Percentiles rank a stretch among this genome's conserved stretches.
Conservation (phyloP, 163 green algal genomes). For the Scenedesmus sp. region DNA sequence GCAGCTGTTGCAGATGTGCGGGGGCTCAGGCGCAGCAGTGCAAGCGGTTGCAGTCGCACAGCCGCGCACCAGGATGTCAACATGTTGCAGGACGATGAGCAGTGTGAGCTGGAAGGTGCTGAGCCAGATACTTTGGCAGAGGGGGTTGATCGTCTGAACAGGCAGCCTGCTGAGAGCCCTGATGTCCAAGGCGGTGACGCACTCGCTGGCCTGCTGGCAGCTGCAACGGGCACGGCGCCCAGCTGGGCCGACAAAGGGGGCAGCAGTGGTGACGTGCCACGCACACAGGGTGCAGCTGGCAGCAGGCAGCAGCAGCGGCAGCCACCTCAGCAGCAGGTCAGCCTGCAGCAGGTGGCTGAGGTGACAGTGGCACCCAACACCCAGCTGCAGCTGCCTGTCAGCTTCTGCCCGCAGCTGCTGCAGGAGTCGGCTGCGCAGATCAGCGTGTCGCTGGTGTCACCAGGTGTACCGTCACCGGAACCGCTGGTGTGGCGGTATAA, state of each 20-base stretch:
- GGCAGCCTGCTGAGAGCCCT: not conserved
- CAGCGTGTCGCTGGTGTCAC: slow-evolving; percentile 42
- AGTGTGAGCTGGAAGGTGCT: not conserved
- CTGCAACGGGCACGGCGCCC: not conserved
- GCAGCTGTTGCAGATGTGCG: not conserved
- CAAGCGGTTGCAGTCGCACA: not conserved
- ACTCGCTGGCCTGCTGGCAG: not conserved
- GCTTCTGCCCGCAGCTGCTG: slow-evolving; percentile 44
- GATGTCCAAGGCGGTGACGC: not conserved
- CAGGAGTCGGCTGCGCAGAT: slow-evolving; percentile 30
- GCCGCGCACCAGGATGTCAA: too few relatives aligned
- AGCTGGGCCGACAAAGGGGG: not conserved
- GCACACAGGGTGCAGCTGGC: not conserved
- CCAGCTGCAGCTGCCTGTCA: slow-evolving; percentile 52
- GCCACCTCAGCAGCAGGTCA: not conserved
- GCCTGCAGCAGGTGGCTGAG: slow-evolving; percentile 28
- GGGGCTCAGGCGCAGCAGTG: not conserved
- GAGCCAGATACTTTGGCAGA: not conserved
- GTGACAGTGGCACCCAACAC: slow-evolving; percentile 44
- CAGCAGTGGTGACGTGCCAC: not conserved
- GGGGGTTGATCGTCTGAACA: not conserved
- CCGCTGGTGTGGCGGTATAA: slow-evolving; percentile 60
- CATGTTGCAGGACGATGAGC: not conserved
- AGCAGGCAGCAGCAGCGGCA: not conserved
- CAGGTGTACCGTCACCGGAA: slow-evolving; percentile 4